Evolutionary conservation across 2,329 filamentous ascomycete genomes (phyloP).

Genomic region (Aspergillus hortae): DNA sequence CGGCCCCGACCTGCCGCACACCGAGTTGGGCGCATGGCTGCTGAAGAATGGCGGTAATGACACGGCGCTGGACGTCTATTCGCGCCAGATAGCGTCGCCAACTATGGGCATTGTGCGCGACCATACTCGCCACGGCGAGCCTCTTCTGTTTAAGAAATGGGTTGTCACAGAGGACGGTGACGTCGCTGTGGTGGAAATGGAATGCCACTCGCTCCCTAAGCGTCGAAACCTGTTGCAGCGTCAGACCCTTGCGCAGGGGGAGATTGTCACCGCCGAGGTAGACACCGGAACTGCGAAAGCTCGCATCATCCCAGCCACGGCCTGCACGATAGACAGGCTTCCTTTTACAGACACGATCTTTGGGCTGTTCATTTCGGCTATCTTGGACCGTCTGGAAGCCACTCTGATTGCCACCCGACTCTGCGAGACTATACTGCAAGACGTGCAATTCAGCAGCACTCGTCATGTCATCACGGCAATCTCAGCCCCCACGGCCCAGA

Average conservation of each 20-base stretch:
- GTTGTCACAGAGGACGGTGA: constrained; percentile 6
- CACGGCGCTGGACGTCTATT: constrained; percentile 19
- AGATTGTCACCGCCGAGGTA: constrained; percentile 1
- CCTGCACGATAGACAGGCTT: constrained; percentile 39
- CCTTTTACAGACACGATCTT: constrained; percentile 47
- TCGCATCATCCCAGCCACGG: constrained; percentile 17
- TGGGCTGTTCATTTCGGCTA: constrained; percentile 65
- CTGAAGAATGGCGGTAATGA: constrained; percentile 18
- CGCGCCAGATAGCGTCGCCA: constrained; percentile 1
- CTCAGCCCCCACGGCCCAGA: constrained; percentile 59
- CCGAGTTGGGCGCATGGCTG: constrained; percentile 20
- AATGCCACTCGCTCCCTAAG: constrained; percentile 24
- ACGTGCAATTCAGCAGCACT: constrained; percentile 53
- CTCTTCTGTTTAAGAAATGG: constrained; percentile 25
- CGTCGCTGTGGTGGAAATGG: constrained; percentile 16
- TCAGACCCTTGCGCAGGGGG: constrained; percentile 6
- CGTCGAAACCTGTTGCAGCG: constrained; percentile 26
- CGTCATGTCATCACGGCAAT: constrained; percentile 65
- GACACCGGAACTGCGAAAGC: constrained; percentile 14
- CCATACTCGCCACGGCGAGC: constrained; percentile 18
- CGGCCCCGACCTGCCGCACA: constrained; percentile 16
- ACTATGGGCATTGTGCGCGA: constrained; percentile 27
- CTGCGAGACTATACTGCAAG: constrained; percentile 51
- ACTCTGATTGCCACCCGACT: constrained; percentile 62
- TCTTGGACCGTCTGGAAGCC: constrained; percentile 67